Base-by-base conservation (phyloP, 768 basidiomycete genomes). In the Holtermannia corniformis region DNA sequence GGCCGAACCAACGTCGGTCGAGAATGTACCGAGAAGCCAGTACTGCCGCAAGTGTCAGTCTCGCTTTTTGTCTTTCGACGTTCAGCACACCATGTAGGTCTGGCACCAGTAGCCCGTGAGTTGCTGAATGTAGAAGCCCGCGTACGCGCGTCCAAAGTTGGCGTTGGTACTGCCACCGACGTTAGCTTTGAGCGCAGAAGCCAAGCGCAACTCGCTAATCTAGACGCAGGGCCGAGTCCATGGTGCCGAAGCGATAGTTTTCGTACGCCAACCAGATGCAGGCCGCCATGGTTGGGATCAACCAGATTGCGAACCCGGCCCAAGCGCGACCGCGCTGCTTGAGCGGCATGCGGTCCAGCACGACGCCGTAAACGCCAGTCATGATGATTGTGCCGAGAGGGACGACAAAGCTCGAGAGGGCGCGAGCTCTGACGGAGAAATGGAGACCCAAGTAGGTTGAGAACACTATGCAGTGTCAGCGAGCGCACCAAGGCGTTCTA, bases 371-470 rank as follows among this genome's bases (percentile, higher is more conserved):
- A n/a, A 44, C 28, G 47, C 50, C 42, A 26, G 54, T 58, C 28
- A 43, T 46, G 56, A 55, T 49, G 37, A 63, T 59, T 22, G 57
- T 50, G 19, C 40, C 48, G 19, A 48, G 41, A 32, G 32, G 62
- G 21, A 56, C 52, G 51, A 69, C 54, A 37, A 69, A 47, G 2
- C 64, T 61, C 3, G 67, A 69, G 10, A 69, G 49, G 21, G 62
- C 58, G 22, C 61, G 51, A 2, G 58, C 48, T 44, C 62, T 48
- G 22, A 55, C 51, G 11, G 54, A 47, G 49, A 65, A 65, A 47
- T 62, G 55, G 3, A 50, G 47, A 21, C 54, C 47, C 41, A 65
- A 53, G 47, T 65, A 65, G 16, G 63, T 65, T 7, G 42, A 46
- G 51, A 42, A 62, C 4, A 52, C 54, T 37, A 16, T 37, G 32